A percentile compares a stretch with the other conserved stretches of the same genome.
These are phyloP conservation scores for Eruca vesicaria DNA, from an alignment of 441 rosid species.

Conservation along the genomic window DNA sequence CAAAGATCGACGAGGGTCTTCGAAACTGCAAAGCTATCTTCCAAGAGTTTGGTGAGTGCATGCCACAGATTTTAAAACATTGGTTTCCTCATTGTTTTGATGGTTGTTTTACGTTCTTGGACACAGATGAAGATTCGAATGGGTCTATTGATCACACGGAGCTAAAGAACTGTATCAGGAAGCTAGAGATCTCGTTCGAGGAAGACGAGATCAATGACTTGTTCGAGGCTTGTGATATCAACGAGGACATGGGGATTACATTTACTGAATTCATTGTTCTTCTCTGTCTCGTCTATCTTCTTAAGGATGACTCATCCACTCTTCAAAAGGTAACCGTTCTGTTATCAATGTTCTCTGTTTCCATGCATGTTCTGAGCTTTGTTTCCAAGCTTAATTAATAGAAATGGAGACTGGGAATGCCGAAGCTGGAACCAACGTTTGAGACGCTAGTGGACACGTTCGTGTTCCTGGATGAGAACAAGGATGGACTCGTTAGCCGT, in stretches of 20 bases:
- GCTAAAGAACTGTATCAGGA: constrained; percentile 64
- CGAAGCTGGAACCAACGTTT: constrained; percentile 76
- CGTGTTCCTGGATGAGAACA: constrained; percentile 86
- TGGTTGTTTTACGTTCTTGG: background rate
- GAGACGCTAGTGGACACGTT: constrained; percentile 84
- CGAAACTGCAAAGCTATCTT: constrained; percentile 83
- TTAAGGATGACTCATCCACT: constrained; percentile 64
- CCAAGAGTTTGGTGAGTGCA: constrained; percentile 69
- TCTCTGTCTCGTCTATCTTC: constrained; percentile 90
- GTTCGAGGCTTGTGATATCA: constrained; percentile 80
- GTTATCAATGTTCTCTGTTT: background rate
- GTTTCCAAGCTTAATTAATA: background rate
- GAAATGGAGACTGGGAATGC: constrained; percentile 74
- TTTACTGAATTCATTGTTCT: constrained; percentile 93
- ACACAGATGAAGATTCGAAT: constrained; percentile 77
- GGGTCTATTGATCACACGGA: constrained; percentile 79
- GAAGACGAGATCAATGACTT: constrained; percentile 85
- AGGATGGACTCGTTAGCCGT: constrained; percentile 87
- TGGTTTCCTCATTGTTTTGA: background rate
- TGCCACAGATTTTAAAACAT: background rate
- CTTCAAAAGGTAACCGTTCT: constrained; percentile 52
- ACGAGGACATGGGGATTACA: constrained; percentile 72
- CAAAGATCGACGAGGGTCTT: constrained; percentile 79
- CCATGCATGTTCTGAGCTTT: background rate
- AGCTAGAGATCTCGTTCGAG: constrained; percentile 72